Base-by-base conservation (phyloP, 352 stramenopile species). In the Albugo candida region DNA sequence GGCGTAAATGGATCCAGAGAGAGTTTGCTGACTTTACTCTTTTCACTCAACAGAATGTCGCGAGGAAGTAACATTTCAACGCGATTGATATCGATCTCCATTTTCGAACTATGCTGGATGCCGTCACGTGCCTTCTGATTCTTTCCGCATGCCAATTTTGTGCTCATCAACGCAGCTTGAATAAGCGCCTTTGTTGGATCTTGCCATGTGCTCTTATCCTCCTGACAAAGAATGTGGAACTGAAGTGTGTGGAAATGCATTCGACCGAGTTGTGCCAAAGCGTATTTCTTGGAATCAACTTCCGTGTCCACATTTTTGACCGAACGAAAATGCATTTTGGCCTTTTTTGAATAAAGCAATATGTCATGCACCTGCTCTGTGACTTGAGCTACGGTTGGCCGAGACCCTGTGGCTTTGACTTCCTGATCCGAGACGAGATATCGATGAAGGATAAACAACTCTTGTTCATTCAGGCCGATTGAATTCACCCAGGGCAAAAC, bases 191-290 rank as follows among this genome's bases (percentile, higher is more conserved):
- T 67, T 37, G 64, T 86, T 17, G 76, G 73, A 47, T 84, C 67
- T 24, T 68, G 69, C 73, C 73, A 86, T 21, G 68, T 73, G 41
- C 66, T 65, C 6, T 58, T 61, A 8, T 66, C 45, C 43, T 70
- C 64, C 45, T 89, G 76, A 57, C 76, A 89, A 19, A 84, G 68
- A 52, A 89, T 84, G 59, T 89, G 76, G 57, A 89, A 89, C 41
- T 86, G 76, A 19, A 89, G 61, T 41, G 76, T 88, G 55, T 88
- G 76, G 56, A 88, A 88, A 56, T 88, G 76, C 46, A 88, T 81
- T 41, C 76, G 76, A 27, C 61, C 81, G 20, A 89, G 58, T 41
- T 78, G 67, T 1, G 67, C 66, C 13, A 87, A 55, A 6, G 72
- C 67, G 19, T 73, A 59, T 16, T 47, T 55, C 34, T 63, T 51